These are phyloP conservation scores for Eucalyptus tenuipes DNA, from an alignment of 345 rosid genomes.

Conservation along the genomic window DNA sequence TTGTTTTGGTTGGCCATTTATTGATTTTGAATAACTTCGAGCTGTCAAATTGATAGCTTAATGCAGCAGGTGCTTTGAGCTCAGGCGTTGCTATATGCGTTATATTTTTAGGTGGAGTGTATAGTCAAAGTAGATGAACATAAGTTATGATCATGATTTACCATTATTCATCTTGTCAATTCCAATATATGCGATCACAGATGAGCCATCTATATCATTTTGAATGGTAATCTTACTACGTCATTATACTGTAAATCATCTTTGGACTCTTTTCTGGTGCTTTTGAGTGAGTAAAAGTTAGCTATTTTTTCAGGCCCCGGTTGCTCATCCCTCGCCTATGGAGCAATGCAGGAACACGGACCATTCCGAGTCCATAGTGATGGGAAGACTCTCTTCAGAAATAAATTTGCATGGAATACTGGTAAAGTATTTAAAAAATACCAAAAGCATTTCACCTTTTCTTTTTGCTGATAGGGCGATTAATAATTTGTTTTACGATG, in stretches of 20 bases:
- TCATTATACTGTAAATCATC: background rate
- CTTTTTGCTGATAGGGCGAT: background rate
- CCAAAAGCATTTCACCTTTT: background rate
- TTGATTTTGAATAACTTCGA: background rate
- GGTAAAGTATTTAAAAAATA: background rate
- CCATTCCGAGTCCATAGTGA: conserved; percentile 31
- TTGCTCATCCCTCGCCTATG: conserved; percentile 34
- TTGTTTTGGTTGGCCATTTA: background rate
- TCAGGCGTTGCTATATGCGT: background rate
- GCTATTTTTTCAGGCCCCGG: conserved; percentile 19
- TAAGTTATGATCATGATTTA: background rate
- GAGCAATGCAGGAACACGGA: conserved; percentile 35
- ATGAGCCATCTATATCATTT: background rate
- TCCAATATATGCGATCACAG: background rate
- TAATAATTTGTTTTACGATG: background rate
- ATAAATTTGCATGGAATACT: conserved; percentile 12
- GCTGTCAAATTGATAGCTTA: background rate
- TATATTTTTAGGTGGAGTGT: background rate
- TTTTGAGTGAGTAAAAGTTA: background rate
- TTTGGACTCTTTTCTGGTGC: background rate
- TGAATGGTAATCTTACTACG: background rate
- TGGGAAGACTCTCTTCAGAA: conserved; percentile 19
- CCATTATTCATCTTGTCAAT: background rate
- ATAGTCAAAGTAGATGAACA: background rate
- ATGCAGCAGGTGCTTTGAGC: background rate